Evolutionary conservation across 2,329 filamentous ascomycete genomes (phyloP).

Genomic region (Penicillium corylophilum): DNA sequence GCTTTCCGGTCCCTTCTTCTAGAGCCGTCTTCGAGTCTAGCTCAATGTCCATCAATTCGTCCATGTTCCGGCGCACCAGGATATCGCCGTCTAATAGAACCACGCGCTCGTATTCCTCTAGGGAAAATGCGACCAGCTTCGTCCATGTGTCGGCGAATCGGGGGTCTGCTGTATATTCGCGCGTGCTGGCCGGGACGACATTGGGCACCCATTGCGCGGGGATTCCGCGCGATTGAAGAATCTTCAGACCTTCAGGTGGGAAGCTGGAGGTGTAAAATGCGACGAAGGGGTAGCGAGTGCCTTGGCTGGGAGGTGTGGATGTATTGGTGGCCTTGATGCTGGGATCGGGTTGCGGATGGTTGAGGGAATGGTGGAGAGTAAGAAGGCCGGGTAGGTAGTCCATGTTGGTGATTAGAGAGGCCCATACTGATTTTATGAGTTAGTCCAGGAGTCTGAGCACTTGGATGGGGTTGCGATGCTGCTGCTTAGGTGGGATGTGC

Average conservation of each 20-base stretch:
- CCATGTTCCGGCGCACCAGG: not conserved
- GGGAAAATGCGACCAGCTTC: not conserved
- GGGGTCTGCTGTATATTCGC: not conserved
- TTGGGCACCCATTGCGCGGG: not conserved
- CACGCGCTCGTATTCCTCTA: not conserved
- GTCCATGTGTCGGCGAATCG: not conserved
- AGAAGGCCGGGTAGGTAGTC: constrained; percentile 75
- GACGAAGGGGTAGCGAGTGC: not conserved
- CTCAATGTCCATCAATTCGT: not conserved
- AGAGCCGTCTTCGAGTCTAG: constrained; percentile 33
- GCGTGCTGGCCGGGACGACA: not conserved
- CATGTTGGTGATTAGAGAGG: constrained; percentile 76
- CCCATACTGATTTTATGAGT: constrained; percentile 63
- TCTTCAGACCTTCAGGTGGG: not conserved
- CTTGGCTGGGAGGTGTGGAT: not conserved
- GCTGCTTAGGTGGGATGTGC: not conserved
- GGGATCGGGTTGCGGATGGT: constrained; percentile 36
- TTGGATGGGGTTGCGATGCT: not conserved
- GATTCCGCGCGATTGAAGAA: not conserved
- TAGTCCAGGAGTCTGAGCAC: not conserved
- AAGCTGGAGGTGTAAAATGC: not conserved
- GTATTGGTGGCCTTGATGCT: not conserved
- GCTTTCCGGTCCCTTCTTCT: constrained; percentile 46
- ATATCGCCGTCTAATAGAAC: not conserved
- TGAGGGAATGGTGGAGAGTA: constrained; percentile 72